Evolutionary conservation across 2,329 filamentous ascomycete genomes (phyloP).

Genomic region (Paecilomyces niveus): DNA sequence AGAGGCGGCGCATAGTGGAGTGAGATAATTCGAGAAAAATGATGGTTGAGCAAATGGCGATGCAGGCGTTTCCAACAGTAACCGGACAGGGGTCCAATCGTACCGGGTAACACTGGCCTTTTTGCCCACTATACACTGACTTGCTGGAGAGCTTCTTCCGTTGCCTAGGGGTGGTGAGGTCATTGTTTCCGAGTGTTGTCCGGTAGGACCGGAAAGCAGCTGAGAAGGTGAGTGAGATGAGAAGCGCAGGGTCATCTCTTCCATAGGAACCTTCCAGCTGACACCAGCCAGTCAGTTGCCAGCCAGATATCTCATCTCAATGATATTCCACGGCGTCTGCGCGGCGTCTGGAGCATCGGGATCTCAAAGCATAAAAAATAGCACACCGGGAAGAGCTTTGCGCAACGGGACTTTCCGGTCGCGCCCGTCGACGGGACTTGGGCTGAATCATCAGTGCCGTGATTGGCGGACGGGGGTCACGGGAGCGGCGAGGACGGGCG

Average conservation of each 20-base stretch:
- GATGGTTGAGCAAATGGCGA: neutral
- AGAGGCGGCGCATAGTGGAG: neutral
- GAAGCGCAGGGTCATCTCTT: no score
- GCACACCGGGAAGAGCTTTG: no score
- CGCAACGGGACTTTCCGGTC: slow-evolving; percentile 16
- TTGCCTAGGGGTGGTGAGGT: neutral
- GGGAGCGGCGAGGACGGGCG: slow-evolving; percentile 21
- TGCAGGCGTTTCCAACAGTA: neutral
- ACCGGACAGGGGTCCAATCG: neutral
- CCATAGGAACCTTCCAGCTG: no score
- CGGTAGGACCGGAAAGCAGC: neutral
- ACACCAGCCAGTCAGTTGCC: no score
- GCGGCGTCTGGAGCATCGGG: neutral
- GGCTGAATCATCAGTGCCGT: slow-evolving; percentile 26
- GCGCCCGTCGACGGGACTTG: slow-evolving; percentile 19
- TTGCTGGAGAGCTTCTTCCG: neutral
- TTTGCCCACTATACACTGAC: neutral
- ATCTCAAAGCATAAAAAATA: neutral
- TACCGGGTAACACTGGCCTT: neutral
- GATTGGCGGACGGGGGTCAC: slow-evolving; percentile 27
- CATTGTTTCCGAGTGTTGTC: neutral
- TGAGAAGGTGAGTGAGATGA: no score
- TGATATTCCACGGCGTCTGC: neutral
- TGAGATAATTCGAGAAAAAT: neutral
- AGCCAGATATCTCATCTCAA: neutral